Evolutionary conservation across 2,329 filamentous ascomycete species (phyloP), one percentile per base, ranked within the genome.

Genomic region (Pseudocercospora vitis): DNA sequence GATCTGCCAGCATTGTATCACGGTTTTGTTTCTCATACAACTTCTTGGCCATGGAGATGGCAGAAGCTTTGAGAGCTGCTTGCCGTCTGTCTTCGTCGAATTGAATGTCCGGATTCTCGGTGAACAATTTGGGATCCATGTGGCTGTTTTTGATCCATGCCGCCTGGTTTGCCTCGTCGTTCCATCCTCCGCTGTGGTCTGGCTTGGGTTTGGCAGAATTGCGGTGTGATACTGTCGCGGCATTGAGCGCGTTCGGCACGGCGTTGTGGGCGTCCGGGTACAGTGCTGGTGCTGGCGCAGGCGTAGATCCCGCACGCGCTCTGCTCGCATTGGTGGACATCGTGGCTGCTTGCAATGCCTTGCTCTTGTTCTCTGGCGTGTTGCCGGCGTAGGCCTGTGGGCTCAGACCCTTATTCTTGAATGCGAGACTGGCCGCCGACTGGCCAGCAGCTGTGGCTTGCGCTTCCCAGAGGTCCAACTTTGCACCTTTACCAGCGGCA

Each of bases 41-140:
- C 62, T 87, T 83, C 71, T 86, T 88, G 5, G 91, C 91, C 90
- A 96, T 95, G 8, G 88, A 89, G 2, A 96, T 77, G 2, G 91
- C 90, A 16, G 90, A 92, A 24, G 90, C 89, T 59, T 86, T 87
- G 2, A 95, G 76, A 3, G 85, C 83, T 61, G 90, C 87, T 39
- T 85, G 81, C 53, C 81, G 83, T 57, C 81, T 84, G 69, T 85
- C 81, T 65, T 96, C 90, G 33, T 94, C 86, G 0, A 84, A 74
- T 65, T 95, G 89, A 35, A 45, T 52, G 0, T 85, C 86, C 3
- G 91, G 90, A 28, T 83, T 75, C 1, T 88, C 85, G 0, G 87
- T 90, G 67, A 87, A 95, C 83, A 95, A 88, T 57, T 85, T 84
- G 57, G 85, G 78, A 72, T 90, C 82, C 51, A 82, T 88, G 31